These are phyloP conservation scores for Penicillium sp. DNA, from an alignment of 2,329 filamentous ascomycete genomes.

Conservation along the genomic window DNA sequence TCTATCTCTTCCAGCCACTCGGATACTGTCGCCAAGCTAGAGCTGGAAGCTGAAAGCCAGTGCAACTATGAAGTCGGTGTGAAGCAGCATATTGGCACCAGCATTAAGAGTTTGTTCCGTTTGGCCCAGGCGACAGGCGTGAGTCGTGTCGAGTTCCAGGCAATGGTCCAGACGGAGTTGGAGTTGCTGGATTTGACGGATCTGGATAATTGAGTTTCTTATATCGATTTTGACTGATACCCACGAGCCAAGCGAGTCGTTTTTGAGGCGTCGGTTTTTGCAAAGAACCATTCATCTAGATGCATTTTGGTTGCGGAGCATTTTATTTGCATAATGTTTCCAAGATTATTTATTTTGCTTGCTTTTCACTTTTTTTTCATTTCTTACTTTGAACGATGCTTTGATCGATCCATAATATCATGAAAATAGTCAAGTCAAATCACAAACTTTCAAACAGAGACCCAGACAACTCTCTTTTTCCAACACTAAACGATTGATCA, in stretches of 20 bases:
- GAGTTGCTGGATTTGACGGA: constrained; percentile 59
- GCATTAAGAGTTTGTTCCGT: constrained; percentile 63
- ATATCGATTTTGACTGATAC: constrained; percentile 17
- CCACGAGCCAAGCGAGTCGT: constrained; percentile 17
- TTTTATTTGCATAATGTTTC: background rate
- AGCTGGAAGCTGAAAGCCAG: constrained; percentile 52
- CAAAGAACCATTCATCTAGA: constrained; percentile 3
- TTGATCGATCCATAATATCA: background rate
- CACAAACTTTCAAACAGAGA: background rate
- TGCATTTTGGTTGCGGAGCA: constrained; percentile 9
- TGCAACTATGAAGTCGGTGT: constrained; percentile 60
- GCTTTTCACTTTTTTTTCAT: background rate
- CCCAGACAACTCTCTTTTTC: background rate
- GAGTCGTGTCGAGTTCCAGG: constrained; percentile 58
- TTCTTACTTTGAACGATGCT: background rate
- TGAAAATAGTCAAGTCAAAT: background rate
- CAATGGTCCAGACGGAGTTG: constrained; percentile 59
- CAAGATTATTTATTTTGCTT: background rate
- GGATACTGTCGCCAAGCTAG: constrained; percentile 54
- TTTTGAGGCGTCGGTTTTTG: constrained; percentile 11
- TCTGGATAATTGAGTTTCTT: constrained; percentile 32
- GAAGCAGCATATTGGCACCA: constrained; percentile 63
- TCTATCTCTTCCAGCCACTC: constrained; percentile 46
- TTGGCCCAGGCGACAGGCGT: constrained; percentile 61
- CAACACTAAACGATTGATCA: background rate